Percentiles rank a stretch among this genome's conserved stretches.
Evolutionary conservation across 495 filamentous ascomycete genomes (phyloP).

Genomic region (Xylaria castorea): DNA sequence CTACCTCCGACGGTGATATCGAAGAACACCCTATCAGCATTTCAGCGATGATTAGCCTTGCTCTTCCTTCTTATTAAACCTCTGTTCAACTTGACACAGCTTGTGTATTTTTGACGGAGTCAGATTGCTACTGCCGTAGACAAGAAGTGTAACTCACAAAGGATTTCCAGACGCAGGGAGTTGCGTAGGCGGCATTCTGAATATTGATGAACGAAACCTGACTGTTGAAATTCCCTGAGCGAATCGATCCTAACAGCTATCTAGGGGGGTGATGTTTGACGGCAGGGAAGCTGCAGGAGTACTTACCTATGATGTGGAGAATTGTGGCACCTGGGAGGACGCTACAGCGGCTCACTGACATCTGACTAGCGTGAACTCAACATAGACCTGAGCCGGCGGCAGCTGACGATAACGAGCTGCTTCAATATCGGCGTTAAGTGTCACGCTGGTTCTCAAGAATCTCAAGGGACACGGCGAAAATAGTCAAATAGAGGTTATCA

Average conservation of each 20-base stretch:
- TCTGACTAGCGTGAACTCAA: background rate
- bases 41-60: background rate
- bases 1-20: slow-evolving; percentile 90
- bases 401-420: background rate
- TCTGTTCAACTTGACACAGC: background rate
- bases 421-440: background rate
- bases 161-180: slow-evolving; percentile 62
- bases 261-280: background rate
- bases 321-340: background rate
- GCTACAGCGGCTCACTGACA: background rate
- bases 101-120: background rate
- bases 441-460: too few species aligned
- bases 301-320: background rate
- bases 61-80: background rate
- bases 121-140: background rate
- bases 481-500: too few species aligned
- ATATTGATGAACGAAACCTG: background rate
- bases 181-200: slow-evolving; percentile 57
- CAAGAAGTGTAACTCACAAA: slow-evolving; percentile 50
- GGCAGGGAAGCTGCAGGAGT: too few species aligned
- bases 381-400: background rate
- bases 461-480: too few species aligned
- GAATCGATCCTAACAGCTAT: background rate
- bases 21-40: slow-evolving; percentile 74
- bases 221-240: background rate